Base-by-base conservation (phyloP, 768 basidiomycete genomes). In the Hypholoma sublateritium region DNA sequence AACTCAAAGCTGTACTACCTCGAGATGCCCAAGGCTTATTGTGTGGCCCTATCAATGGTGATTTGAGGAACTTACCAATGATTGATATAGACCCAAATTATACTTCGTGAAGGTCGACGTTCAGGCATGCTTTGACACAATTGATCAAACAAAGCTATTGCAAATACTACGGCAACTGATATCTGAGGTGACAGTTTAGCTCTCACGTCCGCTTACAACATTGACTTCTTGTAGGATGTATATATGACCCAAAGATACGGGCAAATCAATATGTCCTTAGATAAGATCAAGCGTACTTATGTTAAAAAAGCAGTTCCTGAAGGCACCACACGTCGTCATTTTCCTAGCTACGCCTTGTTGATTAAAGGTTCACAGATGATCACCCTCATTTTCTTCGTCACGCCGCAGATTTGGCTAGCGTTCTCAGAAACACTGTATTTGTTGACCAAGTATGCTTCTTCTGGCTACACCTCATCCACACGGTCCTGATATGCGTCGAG, bases 31-130 rank as follows among this genome's bases (percentile, higher is more conserved):
- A 73, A 4, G 83, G 82, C 11, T 71, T 63, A 36, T 53, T 91
- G 91, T 93, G 57, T n/a, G 24, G 75, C 64, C 2, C 19, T 22
- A 21, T 46, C n/a, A n/a, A n/a, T n/a, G n/a, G n/a, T n/a, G 37
- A 21, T 32, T 5, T 2, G 45, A 36, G 41, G 9, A 47, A 21
- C n/a, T 37, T 57, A 13, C n/a, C 28, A 32, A 5, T 32, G 9
- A 41, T 19, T 37, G 3, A 24, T 6, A 50, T 14, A 96, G 95
- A 36, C 93, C 95, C 0, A 86, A 86, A 60, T 71, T 98, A 5
- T 98, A 95, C 71, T 96, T 99, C 64, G 95, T 95, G 50, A 99
- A 99, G 70, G 84, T 97, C 22, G 97, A 99, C 67, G 94, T 98
- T 16, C 89, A 89, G 59, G 88, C 96, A 6, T 97, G 95, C 63